phyloP scores from a whole-genome alignment of 2,329 filamentous ascomycete species.

The Sphaerostilbella broomeana region DNA sequence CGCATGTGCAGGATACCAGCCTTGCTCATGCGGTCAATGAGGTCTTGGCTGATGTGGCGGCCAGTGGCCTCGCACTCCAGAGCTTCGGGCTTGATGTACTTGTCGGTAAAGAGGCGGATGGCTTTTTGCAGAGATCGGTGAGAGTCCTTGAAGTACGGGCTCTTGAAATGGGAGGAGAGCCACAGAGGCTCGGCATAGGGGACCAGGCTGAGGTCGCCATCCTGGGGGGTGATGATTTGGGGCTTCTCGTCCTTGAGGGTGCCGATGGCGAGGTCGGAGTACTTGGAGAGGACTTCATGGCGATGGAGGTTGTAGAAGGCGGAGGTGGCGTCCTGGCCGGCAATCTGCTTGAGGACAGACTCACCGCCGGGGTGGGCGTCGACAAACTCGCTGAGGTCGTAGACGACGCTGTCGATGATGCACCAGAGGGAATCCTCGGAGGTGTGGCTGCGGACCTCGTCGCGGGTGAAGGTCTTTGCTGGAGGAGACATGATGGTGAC shows the following conservation, averaged over 20 bases:
- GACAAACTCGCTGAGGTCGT: slow-evolving; percentile 78
- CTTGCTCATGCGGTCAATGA: slow-evolving; percentile 74
- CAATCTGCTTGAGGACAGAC: slow-evolving; percentile 72
- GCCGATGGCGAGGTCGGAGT: slow-evolving; percentile 67
- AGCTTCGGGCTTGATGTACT: slow-evolving; percentile 66
- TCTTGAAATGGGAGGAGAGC: slow-evolving; percentile 70
- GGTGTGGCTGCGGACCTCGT: slow-evolving; percentile 69
- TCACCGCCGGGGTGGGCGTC: slow-evolving; percentile 80
- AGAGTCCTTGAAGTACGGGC: slow-evolving; percentile 72
- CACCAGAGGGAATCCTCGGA: slow-evolving; percentile 72
- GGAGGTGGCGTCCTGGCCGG: slow-evolving; percentile 71
- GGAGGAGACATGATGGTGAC: slow-evolving; percentile 29
- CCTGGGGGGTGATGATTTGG: slow-evolving; percentile 61
- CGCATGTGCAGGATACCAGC: slow-evolving; percentile 73
- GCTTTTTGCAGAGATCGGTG: slow-evolving; percentile 64
- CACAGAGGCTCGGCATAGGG: slow-evolving; percentile 83
- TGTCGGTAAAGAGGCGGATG: slow-evolving; percentile 66
- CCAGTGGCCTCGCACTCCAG: slow-evolving; percentile 69
- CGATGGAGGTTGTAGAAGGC: slow-evolving; percentile 90
- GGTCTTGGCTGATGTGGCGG: slow-evolving; percentile 60
- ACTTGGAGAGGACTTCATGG: slow-evolving; percentile 81
- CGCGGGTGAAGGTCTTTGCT: slow-evolving; percentile 49
- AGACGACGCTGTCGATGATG: slow-evolving; percentile 80
- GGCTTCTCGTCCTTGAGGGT: slow-evolving; percentile 68
- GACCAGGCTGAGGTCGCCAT: slow-evolving; percentile 67